These are phyloP conservation scores for Rhinocladiella similis DNA, from an alignment of 2,329 filamentous ascomycete genomes.

Conservation along the genomic window DNA sequence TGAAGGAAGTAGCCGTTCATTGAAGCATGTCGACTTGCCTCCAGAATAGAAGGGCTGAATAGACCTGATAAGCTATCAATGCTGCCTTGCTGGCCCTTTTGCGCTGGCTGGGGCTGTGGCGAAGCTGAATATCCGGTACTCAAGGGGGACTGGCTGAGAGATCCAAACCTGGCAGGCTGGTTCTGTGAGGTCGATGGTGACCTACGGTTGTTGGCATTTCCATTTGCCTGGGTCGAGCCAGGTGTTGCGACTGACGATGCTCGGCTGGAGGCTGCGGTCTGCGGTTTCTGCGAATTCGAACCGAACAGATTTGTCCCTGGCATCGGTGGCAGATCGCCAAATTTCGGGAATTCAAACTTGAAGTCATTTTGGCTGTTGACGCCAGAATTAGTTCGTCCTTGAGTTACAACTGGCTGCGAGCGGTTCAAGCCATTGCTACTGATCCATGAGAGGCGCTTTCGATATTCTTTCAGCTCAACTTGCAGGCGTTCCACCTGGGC, in stretches of 20 bases:
- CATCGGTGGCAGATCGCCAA: constrained; percentile 66
- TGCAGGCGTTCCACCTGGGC: constrained; percentile 88
- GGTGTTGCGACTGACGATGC: constrained; percentile 9
- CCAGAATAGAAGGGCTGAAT: constrained; percentile 59
- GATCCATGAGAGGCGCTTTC: constrained; percentile 74
- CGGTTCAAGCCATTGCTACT: constrained; percentile 48
- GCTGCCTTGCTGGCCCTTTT: constrained; percentile 19
- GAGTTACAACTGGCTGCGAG: constrained; percentile 40
- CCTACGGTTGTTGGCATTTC: constrained; percentile 8
- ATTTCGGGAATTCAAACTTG: constrained; percentile 94
- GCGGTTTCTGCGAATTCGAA: constrained; percentile 9
- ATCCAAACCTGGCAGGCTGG: constrained; percentile 19
- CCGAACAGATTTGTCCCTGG: constrained; percentile 18
- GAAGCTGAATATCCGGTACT: constrained; percentile 20
- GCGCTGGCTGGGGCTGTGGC: constrained; percentile 19
- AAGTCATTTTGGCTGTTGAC: constrained; percentile 73
- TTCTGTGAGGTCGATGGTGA: constrained; percentile 20
- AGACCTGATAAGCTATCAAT: constrained; percentile 54
- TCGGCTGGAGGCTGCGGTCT: constrained; percentile 5
- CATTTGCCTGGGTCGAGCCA: constrained; percentile 5
- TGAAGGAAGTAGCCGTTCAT: constrained; percentile 44
- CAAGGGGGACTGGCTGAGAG: constrained; percentile 24
- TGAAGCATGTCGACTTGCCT: constrained; percentile 45
- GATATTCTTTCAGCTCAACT: constrained; percentile 82
- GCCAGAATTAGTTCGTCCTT: constrained; percentile 47